phyloP scores from a whole-genome alignment of 805 yeast species.

The Phaffomyces opuntiae region DNA sequence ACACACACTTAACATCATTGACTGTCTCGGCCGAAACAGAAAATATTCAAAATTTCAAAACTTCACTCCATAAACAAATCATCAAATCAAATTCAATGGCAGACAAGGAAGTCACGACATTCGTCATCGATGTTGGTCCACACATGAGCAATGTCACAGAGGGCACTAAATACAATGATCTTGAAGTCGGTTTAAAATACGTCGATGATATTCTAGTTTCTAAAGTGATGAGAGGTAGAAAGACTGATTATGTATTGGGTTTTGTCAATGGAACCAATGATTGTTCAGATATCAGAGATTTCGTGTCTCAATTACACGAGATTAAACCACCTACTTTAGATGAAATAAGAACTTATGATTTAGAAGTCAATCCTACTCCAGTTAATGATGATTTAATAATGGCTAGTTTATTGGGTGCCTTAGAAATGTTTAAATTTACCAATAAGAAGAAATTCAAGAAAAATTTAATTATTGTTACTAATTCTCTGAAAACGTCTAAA shows the following conservation, averaged over 20 bases:
- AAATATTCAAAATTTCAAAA: too few relatives aligned
- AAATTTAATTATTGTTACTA: conserved; percentile 20
- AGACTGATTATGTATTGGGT: conserved; percentile 35
- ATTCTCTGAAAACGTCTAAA: conserved; percentile 10
- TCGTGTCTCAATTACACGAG: conserved; percentile 3
- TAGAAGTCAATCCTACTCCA: conserved; percentile 1
- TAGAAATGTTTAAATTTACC: conserved; percentile 10
- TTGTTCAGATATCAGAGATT: conserved; percentile 4
- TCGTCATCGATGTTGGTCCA: conserved; percentile 43
- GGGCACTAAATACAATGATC: conserved; percentile 27
- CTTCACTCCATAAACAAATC: too few relatives aligned
- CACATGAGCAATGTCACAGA: conserved; percentile 27
- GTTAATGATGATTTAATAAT: conserved; percentile 4
- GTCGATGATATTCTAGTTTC: conserved; percentile 32
- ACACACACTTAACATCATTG: too few relatives aligned
- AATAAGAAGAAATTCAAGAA: conserved; percentile 18
- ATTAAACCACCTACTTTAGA: conserved; percentile 2
- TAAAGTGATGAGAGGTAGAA: conserved; percentile 24
- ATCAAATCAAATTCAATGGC: conserved; percentile 1
- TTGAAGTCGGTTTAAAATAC: conserved; percentile 33
- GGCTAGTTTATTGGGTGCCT: conserved; percentile 5
- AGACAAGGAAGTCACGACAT: conserved; percentile 16
- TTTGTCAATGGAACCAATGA: conserved; percentile 18
- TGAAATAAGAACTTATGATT: conserved; percentile 1
- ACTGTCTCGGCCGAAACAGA: too few relatives aligned